Percentiles rank a stretch among this genome's conserved stretches.
phyloP scores from a whole-genome alignment of 768 basidiomycete species.

The Termitomyces sp. region DNA sequence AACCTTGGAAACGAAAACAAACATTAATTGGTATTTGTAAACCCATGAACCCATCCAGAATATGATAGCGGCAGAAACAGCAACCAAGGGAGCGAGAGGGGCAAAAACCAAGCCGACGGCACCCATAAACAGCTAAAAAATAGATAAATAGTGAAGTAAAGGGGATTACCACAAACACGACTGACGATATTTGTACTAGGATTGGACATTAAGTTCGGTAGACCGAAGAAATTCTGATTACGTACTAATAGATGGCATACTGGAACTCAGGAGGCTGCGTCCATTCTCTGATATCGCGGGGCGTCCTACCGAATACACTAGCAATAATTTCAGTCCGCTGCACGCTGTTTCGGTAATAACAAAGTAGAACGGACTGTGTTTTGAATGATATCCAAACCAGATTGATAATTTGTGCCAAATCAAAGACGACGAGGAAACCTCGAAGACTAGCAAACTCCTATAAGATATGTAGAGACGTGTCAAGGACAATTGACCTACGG shows the following conservation, averaged over 20 bases:
- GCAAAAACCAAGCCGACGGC: slow-evolving; percentile 94
- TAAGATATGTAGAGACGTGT: neutral
- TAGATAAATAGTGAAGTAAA: neutral
- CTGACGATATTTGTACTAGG: slow-evolving; percentile 55
- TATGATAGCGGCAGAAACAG: slow-evolving; percentile 75
- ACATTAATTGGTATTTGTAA: slow-evolving; percentile 97
- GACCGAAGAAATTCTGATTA: slow-evolving; percentile 14
- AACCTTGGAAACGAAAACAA: slow-evolving; percentile 83
- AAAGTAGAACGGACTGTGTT: slow-evolving; percentile 54
- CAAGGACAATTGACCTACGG: slow-evolving; percentile 54
- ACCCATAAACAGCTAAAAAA: slow-evolving; percentile 74
- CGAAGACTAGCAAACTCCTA: slow-evolving; percentile 56
- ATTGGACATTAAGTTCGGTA: slow-evolving; percentile 12
- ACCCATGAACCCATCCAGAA: slow-evolving; percentile 87
- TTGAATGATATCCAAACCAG: slow-evolving; percentile 82
- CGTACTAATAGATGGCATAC: slow-evolving; percentile 81
- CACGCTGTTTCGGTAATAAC: neutral
- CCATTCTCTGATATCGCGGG: slow-evolving; percentile 86
- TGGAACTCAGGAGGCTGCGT: slow-evolving; percentile 89
- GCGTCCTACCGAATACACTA: slow-evolving; percentile 83
- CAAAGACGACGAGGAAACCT: slow-evolving; percentile 93
- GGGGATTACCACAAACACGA: slow-evolving; percentile 12
- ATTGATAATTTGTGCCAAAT: slow-evolving; percentile 93
- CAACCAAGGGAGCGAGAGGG: slow-evolving; percentile 89
- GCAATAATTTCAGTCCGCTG: neutral